Evolutionary conservation across 2,329 filamentous ascomycete genomes (phyloP).

Genomic region (Trichoderma gracile): DNA sequence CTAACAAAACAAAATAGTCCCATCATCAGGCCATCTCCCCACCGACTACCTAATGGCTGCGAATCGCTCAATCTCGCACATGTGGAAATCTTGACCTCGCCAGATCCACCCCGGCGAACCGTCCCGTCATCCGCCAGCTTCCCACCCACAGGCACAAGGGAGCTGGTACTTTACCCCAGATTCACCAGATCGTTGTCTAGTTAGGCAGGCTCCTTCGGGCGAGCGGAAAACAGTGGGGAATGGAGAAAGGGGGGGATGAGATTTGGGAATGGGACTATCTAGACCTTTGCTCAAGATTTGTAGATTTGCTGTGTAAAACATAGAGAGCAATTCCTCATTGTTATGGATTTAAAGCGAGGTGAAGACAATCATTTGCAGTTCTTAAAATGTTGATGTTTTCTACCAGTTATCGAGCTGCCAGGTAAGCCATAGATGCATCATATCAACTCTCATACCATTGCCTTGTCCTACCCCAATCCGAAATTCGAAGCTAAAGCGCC

Average conservation of each 20-base stretch:
- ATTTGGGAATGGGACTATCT: too few relatives aligned
- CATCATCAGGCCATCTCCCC: constrained; percentile 6
- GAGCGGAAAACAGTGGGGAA: too few relatives aligned
- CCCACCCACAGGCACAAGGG: neutral
- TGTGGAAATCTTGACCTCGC: neutral
- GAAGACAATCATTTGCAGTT: too few relatives aligned
- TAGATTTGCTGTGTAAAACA: too few relatives aligned
- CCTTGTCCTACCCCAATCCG: neutral
- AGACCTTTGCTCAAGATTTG: too few relatives aligned
- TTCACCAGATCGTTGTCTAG: neutral
- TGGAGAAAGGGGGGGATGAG: too few relatives aligned
- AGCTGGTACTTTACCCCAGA: constrained; percentile 1
- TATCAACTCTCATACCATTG: neutral
- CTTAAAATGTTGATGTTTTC: neutral
- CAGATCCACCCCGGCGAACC: neutral
- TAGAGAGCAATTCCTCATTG: too few relatives aligned
- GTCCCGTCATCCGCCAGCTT: neutral
- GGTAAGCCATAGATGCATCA: too few relatives aligned
- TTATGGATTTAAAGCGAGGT: too few relatives aligned
- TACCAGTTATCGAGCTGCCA: neutral
- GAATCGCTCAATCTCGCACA: neutral
- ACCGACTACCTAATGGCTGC: neutral
- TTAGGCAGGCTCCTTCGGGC: too few relatives aligned
- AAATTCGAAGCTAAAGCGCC: constrained; percentile 7
- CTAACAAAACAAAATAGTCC: neutral